Evolutionary conservation across 2,329 filamentous ascomycete genomes (phyloP).

Genomic region (Colletotrichum endophyticum): DNA sequence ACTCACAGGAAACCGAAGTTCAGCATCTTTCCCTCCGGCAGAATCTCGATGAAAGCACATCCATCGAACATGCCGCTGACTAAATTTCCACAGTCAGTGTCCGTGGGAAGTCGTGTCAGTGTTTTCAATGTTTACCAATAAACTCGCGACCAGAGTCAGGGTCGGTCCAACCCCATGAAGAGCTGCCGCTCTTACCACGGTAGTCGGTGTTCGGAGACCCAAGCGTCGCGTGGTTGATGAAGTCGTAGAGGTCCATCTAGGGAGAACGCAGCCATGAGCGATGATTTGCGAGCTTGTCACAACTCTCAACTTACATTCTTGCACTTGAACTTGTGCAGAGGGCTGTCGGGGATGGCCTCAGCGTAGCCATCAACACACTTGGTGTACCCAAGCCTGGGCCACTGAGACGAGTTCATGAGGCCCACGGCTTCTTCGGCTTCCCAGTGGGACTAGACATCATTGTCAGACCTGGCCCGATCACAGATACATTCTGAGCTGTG

Average conservation of each 20-base stretch:
- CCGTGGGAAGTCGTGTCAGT: no score
- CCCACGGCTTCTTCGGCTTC: conserved; percentile 22
- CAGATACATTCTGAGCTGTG: accelerated
- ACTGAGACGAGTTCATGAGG: conserved; percentile 24
- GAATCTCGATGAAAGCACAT: conserved; percentile 49
- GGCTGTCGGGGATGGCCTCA: conserved; percentile 24
- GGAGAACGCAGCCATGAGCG: accelerated
- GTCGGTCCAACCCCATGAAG: conserved; percentile 47
- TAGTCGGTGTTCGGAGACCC: conserved; percentile 40
- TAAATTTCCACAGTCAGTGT: neutral
- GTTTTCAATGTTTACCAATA: neutral
- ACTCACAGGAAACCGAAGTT: conserved; percentile 45
- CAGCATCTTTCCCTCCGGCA: conserved; percentile 42
- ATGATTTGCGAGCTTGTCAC: neutral
- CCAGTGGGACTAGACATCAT: conserved; percentile 7
- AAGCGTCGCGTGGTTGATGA: conserved; percentile 55
- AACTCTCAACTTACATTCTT: conserved; percentile 8
- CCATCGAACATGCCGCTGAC: conserved; percentile 39
- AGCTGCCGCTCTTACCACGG: conserved; percentile 28
- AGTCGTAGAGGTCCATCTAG: conserved; percentile 55
- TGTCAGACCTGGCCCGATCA: neutral
- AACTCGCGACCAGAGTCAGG: conserved; percentile 36
- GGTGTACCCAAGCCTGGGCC: conserved; percentile 25
- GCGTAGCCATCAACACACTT: conserved; percentile 26
- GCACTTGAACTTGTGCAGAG: conserved; percentile 25